A percentile compares a stretch with the other conserved stretches of the same genome.
Conservation (phyloP, 495 filamentous ascomycete genomes). For the Xylaria castorea region DNA sequence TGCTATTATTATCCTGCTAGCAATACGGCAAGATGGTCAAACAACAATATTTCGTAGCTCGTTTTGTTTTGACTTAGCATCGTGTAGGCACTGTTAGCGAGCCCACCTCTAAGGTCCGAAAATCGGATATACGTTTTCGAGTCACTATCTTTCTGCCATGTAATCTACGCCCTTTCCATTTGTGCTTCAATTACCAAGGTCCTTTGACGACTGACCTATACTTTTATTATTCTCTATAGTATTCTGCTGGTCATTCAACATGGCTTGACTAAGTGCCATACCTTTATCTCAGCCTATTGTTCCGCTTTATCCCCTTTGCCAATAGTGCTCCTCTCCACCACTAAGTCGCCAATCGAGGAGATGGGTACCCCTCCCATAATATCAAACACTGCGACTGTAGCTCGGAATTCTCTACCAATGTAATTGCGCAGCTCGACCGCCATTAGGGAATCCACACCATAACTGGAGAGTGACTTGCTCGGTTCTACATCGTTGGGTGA, state of each 20-base stretch:
- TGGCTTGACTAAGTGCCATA: neutral
- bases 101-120: neutral
- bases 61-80: neutral
- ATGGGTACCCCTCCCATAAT: constrained; percentile 9
- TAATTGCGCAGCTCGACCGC: constrained; percentile 5
- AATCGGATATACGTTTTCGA: neutral
- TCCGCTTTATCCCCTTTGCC: neutral
- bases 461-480: neutral
- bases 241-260: neutral
- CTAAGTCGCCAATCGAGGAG: constrained; percentile 30
- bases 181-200: neutral
- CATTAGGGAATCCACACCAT: constrained; percentile 15
- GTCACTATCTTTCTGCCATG: neutral
- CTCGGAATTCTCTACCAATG: neutral
- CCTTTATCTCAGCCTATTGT: neutral
- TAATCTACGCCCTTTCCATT: neutral
- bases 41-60: neutral
- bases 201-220: neutral
- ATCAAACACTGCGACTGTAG: neutral
- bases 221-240: neutral
- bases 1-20: neutral
- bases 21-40: neutral
- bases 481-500: constrained; percentile 22
- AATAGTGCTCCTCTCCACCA: constrained; percentile 18
- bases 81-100: neutral